Evolutionary conservation across 2,329 filamentous ascomycete species (phyloP).

Genomic region (Phaeosphaeriaceae sp.): DNA sequence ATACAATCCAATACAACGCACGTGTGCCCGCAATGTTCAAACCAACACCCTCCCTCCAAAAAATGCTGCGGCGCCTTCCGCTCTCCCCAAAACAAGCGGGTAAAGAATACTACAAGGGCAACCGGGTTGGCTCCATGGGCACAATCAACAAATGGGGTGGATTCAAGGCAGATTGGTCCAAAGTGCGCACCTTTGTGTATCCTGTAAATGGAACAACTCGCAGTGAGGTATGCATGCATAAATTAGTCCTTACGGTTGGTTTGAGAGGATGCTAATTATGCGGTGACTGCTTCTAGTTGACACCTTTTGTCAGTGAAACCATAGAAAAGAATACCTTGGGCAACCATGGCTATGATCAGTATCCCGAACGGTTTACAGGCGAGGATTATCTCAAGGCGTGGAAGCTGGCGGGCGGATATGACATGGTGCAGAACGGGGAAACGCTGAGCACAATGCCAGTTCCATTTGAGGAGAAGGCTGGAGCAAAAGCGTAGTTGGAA

Average conservation of each 20-base stretch:
- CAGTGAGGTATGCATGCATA: conserved; percentile 34
- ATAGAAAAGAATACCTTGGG: conserved; percentile 52
- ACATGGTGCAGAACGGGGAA: conserved; percentile 23
- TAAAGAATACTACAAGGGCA: conserved; percentile 98
- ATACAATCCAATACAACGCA: not conserved
- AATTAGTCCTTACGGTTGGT: no score
- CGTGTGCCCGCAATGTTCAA: conserved; percentile 60
- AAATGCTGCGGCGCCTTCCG: conserved; percentile 74
- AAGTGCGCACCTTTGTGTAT: conserved; percentile 89
- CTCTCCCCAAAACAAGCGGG: conserved; percentile 93
- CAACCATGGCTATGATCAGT: conserved; percentile 18
- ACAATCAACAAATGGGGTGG: conserved; percentile 81
- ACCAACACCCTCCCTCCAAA: conserved; percentile 70
- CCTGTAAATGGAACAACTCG: conserved; percentile 69
- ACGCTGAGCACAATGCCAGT: conserved; percentile 26
- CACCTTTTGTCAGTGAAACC: conserved; percentile 74
- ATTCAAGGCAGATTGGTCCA: conserved; percentile 82
- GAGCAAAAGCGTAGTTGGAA: conserved; percentile 16
- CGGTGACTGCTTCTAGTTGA: conserved; percentile 68
- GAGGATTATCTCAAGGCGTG: conserved; percentile 43
- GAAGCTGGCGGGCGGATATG: conserved; percentile 41
- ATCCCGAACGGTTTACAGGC: conserved; percentile 37
- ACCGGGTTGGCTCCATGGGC: conserved; percentile 85
- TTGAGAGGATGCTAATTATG: no score
- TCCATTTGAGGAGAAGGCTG: conserved; percentile 33